Evolutionary conservation across 805 yeast genomes (phyloP), one percentile per base, ranked within the genome.

Genomic region (Kuraishia capsulata): DNA sequence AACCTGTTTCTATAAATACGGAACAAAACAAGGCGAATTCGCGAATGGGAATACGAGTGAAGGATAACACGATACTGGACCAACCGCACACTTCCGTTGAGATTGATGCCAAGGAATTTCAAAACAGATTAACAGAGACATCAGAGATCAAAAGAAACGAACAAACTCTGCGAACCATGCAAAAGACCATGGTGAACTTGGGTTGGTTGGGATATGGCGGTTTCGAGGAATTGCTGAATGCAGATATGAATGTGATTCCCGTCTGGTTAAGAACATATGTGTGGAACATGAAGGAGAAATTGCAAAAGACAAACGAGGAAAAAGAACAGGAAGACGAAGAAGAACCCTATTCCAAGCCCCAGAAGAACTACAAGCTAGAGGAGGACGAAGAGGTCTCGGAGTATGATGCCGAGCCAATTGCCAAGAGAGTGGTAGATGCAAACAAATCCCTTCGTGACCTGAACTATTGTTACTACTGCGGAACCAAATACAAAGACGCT

Each of bases 381-480:
- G 11, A 8, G 11, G 26, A 23, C 26, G 26, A 23, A 13, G 20
- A 51, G 2, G 50, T 48, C 29, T 17, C 24, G 23, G 33, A 34
- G 33, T 20, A 21, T 3, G 11, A 16, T 19, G 16, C 32, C 3
- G 16, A 40, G 6, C 8, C 35, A 2, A 34, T 29, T 28, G 35
- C 33, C 3, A 42, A 42, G 21, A 34, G 31, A 3, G 26, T 23
- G 10, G 26, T 11, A 11, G 10, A 11, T 11, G 26, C 48, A 53
- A n/a, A 46, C 72, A 6, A 51, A 67, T 23, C 45, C 48, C 4
- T 67, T 64, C 42, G 48, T 73, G 20, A 52, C 78, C 25, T 44
- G 58, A 1, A 51, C 40, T 76, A 66, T 46, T 75, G 81, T 46
- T 68, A 55, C 47, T 75, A 61, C 52, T 75, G 81, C 51, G 79